A percentile compares a stretch with the other conserved stretches of the same genome.
Evolutionary conservation across 257 asterid genomes (phyloP).

Genomic region (Petunia axillaris): DNA sequence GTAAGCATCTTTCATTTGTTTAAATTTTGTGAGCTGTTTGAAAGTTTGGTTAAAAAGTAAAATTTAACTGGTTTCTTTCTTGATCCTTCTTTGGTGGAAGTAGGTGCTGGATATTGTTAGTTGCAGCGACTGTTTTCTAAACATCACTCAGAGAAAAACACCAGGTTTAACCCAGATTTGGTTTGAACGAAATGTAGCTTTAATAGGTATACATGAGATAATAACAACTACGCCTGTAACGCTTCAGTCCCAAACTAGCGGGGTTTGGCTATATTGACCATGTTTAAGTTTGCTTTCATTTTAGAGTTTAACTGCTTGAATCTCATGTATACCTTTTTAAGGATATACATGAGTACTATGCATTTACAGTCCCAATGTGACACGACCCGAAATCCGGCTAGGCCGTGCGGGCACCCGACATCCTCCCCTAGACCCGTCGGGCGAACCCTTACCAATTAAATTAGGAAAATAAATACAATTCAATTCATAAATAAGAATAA

Average conservation of each 20-base stretch:
- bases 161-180: neutral
- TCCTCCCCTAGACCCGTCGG: no score
- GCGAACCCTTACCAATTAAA: no score
- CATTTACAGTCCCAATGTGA: no score
- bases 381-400: no score
- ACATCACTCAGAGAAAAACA: neutral
- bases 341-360: no score
- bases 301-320: no score
- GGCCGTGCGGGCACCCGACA: no score
- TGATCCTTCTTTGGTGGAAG: conserved; percentile 5
- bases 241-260: neutral
- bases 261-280: no score
- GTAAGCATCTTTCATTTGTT: neutral
- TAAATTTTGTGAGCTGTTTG: conserved; percentile 12
- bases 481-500: no score
- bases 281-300: no score
- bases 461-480: no score
- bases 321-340: no score
- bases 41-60: neutral
- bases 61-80: neutral
- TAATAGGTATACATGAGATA: neutral
- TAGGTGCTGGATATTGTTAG: conserved; percentile 13
- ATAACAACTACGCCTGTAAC: neutral
- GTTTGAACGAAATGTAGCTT: neutral
- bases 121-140: conserved; percentile 3